Evolutionary conservation across 2,329 filamentous ascomycete genomes (phyloP).

Genomic region (Lasiodiplodia gonubiensis): DNA sequence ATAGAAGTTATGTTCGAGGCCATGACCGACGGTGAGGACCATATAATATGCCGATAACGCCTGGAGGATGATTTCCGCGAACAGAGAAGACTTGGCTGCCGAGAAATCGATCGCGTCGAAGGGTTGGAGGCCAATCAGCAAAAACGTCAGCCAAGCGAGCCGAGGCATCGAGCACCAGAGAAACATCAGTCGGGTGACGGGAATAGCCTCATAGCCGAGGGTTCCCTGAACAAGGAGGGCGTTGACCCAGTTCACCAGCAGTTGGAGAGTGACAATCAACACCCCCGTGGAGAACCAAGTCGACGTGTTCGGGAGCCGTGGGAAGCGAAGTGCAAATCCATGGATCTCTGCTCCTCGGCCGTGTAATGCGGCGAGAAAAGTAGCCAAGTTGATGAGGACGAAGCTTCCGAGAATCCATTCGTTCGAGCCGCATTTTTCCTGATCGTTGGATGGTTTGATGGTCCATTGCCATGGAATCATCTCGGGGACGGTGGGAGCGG

Average conservation of each 20-base stretch:
- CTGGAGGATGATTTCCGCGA: conserved; percentile 39
- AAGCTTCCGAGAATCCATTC: conserved; percentile 37
- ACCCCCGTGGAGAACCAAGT: conserved; percentile 35
- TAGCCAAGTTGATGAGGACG: conserved; percentile 34
- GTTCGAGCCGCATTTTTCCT: conserved; percentile 34
- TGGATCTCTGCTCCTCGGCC: conserved; percentile 19
- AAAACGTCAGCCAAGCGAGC: conserved; percentile 35
- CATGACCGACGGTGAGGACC: conserved; percentile 38
- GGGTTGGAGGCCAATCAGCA: conserved; percentile 31
- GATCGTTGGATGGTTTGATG: conserved; percentile 32
- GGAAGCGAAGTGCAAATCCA: conserved; percentile 17
- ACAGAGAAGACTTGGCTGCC: conserved; percentile 32
- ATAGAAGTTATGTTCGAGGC: conserved; percentile 39
- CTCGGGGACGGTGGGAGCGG: conserved; percentile 35
- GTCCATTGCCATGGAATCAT: conserved; percentile 44
- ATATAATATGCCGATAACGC: conserved; percentile 35
- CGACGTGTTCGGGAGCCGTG: background rate
- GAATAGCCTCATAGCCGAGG: conserved; percentile 34
- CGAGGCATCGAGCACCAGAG: conserved; percentile 44
- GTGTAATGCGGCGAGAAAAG: conserved; percentile 33
- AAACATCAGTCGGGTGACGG: conserved; percentile 37
- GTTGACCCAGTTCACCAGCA: conserved; percentile 36
- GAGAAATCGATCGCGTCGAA: conserved; percentile 31
- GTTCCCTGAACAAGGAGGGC: conserved; percentile 35
- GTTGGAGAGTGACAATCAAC: conserved; percentile 34